These are phyloP conservation scores for Chaetothyriales sp. DNA, from an alignment of 2,329 filamentous ascomycete genomes.

Conservation along the genomic window DNA sequence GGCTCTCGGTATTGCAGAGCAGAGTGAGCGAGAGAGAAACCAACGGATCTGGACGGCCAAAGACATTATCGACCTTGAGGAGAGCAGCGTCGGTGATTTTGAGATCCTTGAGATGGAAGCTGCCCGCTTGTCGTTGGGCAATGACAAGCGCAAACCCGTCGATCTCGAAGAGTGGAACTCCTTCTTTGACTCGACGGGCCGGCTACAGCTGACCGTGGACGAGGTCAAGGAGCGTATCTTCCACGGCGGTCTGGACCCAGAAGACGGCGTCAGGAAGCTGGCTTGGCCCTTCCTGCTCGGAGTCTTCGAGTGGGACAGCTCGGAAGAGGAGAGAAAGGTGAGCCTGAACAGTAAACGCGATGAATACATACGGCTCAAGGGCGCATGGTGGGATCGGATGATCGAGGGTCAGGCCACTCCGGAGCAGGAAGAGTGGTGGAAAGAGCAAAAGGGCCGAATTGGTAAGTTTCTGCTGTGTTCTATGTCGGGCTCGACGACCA, in stretches of 20 bases:
- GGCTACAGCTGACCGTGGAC: slow-evolving; percentile 63
- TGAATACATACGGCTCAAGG: slow-evolving; percentile 87
- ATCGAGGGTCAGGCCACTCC: slow-evolving; percentile 65
- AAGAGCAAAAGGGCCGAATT: slow-evolving; percentile 82
- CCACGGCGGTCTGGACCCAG: slow-evolving; percentile 74
- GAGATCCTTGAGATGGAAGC: slow-evolving; percentile 75
- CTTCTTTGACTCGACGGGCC: slow-evolving; percentile 67
- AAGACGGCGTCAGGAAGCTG: slow-evolving; percentile 88
- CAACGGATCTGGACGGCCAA: slow-evolving; percentile 85
- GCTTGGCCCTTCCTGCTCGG: slow-evolving; percentile 91
- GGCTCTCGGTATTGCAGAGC: slow-evolving; percentile 98
- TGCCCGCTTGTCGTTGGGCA: slow-evolving; percentile 56
- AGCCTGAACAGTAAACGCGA: slow-evolving; percentile 75
- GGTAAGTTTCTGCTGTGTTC: slow-evolving; percentile 43
- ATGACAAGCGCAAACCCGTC: slow-evolving; percentile 56
- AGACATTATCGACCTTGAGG: slow-evolving; percentile 84
- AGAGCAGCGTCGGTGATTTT: slow-evolving; percentile 89
- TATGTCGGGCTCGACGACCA: slow-evolving; percentile 13
- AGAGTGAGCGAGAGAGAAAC: slow-evolving; percentile 74
- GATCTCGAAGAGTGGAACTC: slow-evolving; percentile 76
- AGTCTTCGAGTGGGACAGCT: slow-evolving; percentile 87
- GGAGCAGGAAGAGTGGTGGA: slow-evolving; percentile 88
- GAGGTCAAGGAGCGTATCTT: slow-evolving; percentile 97
- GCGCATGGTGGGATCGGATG: slow-evolving; percentile 88
- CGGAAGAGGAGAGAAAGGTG: slow-evolving; percentile 65